A percentile compares a stretch with the other conserved stretches of the same genome.
Evolutionary conservation across 1,139 yeast species (phyloP).

Genomic region (Yamadazyma mexicana): DNA sequence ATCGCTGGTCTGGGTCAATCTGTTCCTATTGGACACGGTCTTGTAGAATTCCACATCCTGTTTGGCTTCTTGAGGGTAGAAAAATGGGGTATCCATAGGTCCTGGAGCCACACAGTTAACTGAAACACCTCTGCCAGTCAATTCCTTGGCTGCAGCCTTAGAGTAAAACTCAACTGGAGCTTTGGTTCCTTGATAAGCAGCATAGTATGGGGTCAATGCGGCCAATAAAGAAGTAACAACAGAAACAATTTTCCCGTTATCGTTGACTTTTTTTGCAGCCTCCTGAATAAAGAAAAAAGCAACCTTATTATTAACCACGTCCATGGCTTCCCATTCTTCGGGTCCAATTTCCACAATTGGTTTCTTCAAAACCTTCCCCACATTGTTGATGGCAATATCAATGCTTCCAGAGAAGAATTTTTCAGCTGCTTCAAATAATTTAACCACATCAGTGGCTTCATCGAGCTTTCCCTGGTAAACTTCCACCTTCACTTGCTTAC

Average conservation of each 20-base stretch:
- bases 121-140: constrained; percentile 46
- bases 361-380: constrained; percentile 67
- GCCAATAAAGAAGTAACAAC: constrained; percentile 65
- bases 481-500: constrained; percentile 40
- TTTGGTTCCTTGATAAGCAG: constrained; percentile 61
- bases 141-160: constrained; percentile 60
- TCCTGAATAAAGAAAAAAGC: constrained; percentile 64
- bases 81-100: constrained; percentile 72
- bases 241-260: constrained; percentile 55
- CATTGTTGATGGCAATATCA: constrained; percentile 66
- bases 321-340: constrained; percentile 56
- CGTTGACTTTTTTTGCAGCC: constrained; percentile 51
- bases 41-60: constrained; percentile 57
- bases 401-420: constrained; percentile 46
- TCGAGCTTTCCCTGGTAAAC: constrained; percentile 48
- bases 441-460: constrained; percentile 39
- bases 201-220: constrained; percentile 61
- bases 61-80: constrained; percentile 58
- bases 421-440: constrained; percentile 47
- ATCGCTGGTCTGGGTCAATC: constrained; percentile 59
- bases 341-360: constrained; percentile 50
- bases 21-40: constrained; percentile 43
- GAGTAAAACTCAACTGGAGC: constrained; percentile 61
- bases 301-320: constrained; percentile 52
- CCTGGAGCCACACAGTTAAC: constrained; percentile 68